These are phyloP conservation scores for Curvularia eragrostidis DNA, from an alignment of 2,329 filamentous ascomycete genomes.

Conservation along the genomic window DNA sequence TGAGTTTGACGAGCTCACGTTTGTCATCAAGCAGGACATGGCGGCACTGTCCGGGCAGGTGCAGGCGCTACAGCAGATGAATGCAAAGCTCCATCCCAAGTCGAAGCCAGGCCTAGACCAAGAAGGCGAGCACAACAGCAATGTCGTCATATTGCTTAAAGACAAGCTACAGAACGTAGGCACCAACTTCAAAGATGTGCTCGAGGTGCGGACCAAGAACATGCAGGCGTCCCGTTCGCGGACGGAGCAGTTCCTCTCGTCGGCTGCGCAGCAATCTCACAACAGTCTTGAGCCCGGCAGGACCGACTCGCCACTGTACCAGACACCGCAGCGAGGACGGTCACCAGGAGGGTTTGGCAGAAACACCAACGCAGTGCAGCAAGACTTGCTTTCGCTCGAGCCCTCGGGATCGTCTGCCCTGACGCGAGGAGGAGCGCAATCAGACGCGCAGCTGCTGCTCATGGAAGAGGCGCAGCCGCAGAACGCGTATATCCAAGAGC, in stretches of 20 bases:
- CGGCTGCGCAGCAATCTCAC: conserved; percentile 79
- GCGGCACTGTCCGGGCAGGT: conserved; percentile 87
- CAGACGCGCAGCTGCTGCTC: conserved; percentile 81
- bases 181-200: conserved; percentile 94
- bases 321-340: conserved; percentile 73
- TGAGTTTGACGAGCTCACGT: conserved; percentile 96
- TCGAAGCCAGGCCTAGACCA: conserved; percentile 63
- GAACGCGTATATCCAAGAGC: conserved; percentile 90
- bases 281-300: conserved; percentile 66
- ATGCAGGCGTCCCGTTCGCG: conserved; percentile 91
- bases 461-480: conserved; percentile 90
- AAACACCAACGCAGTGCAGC: conserved; percentile 54
- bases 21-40: conserved; percentile 97
- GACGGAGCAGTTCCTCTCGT: conserved; percentile 96
- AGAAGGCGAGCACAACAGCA: conserved; percentile 97
- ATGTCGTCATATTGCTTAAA: conserved; percentile 90
- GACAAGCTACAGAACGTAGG: conserved; percentile 91
- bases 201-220: conserved; percentile 96
- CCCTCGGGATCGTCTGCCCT: conserved; percentile 62
- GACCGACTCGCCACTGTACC: conserved; percentile 86
- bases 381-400: conserved; percentile 82
- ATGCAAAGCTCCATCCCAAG: conserved; percentile 77
- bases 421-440: conserved; percentile 60
- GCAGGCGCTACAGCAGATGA: conserved; percentile 77
- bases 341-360: conserved; percentile 54